Evolutionary conservation across 257 asterid species (phyloP).

Genomic region (Przewalskia tangutica): DNA sequence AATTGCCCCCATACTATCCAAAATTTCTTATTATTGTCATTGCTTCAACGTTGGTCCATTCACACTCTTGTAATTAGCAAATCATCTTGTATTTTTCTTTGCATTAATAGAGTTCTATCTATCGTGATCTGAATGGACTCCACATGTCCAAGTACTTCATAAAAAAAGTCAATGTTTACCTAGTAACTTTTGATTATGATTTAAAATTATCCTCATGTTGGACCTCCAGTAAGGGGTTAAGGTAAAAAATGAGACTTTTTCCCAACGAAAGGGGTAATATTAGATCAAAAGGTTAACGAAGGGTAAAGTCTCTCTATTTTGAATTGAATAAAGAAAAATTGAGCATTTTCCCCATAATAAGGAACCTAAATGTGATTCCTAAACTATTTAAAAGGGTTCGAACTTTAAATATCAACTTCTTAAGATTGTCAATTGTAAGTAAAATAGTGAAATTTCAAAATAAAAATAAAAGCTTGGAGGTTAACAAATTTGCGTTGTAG

Average conservation of each 20-base stretch:
- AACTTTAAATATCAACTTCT: neutral
- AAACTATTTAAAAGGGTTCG: neutral
- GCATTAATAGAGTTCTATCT: neutral
- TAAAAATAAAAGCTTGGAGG: neutral
- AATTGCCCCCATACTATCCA: neutral
- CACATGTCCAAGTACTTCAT: neutral
- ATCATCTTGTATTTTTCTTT: neutral
- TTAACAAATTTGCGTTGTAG: neutral
- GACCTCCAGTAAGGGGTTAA: neutral
- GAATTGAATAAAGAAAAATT: no score
- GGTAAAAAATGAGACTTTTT: neutral
- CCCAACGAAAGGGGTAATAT: neutral
- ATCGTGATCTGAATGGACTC: neutral
- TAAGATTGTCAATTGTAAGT: neutral
- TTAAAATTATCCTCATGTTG: neutral
- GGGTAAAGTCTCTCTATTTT: no score
- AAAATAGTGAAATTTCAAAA: neutral
- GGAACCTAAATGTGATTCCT: neutral
- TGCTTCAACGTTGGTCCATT: no score
- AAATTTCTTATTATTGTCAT: neutral
- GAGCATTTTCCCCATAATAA: no score
- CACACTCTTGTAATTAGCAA: neutral
- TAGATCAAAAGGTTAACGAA: no score
- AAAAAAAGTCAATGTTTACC: rapidly evolving
- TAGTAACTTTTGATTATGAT: neutral